phyloP scores from a whole-genome alignment of 495 filamentous ascomycete species.

The Hypoxylon cercidicola region DNA sequence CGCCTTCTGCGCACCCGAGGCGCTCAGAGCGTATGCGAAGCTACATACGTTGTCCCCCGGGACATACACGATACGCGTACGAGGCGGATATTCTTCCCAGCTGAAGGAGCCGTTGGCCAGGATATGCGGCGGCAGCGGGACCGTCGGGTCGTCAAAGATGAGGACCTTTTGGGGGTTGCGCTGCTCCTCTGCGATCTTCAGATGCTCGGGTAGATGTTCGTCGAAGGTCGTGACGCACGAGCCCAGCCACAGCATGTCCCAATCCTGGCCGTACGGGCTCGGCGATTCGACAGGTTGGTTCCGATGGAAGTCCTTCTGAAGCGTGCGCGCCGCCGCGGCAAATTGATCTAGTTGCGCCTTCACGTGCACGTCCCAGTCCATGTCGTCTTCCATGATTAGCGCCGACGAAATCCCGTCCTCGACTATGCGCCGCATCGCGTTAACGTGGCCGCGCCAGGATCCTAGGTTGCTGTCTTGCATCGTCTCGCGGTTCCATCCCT shows the following conservation, averaged over 20 bases:
- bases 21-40: conserved; percentile 65
- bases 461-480: conserved; percentile 35
- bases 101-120: conserved; percentile 31
- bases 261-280: conserved; percentile 67
- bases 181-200: conserved; percentile 23
- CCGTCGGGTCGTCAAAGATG: conserved; percentile 34
- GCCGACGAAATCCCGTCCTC: conserved; percentile 58
- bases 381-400: conserved; percentile 68
- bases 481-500: conserved; percentile 31
- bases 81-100: conserved; percentile 47
- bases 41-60: conserved; percentile 59
- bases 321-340: conserved; percentile 48
- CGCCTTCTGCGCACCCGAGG: conserved; percentile 61
- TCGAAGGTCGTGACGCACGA: conserved; percentile 54
- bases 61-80: conserved; percentile 58
- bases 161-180: conserved; percentile 25
- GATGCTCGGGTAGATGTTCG: conserved; percentile 29
- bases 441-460: conserved; percentile 41
- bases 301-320: conserved; percentile 41
- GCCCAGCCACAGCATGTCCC: conserved; percentile 68
- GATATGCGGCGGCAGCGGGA: conserved; percentile 29
- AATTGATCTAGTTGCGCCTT: conserved; percentile 59
- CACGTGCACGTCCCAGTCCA: conserved; percentile 66
- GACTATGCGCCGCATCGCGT: conserved; percentile 51
- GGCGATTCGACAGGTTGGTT: conserved; percentile 41